Evolutionary conservation across 768 basidiomycete species (phyloP).

Genomic region (Boletus sp.): DNA sequence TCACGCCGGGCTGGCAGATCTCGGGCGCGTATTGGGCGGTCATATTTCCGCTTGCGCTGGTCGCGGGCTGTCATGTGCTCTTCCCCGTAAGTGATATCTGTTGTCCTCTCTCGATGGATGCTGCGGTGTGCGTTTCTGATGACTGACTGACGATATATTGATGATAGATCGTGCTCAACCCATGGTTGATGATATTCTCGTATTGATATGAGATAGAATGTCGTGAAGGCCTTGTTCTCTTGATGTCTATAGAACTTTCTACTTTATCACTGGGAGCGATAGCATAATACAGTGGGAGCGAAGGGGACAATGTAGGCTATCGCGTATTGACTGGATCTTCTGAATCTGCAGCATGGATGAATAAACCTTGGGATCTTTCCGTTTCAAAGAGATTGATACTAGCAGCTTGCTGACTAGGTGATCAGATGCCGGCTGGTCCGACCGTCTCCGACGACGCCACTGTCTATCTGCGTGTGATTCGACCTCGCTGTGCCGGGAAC

Average conservation of each 20-base stretch:
- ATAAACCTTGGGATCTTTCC: not conserved
- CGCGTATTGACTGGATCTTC: no score
- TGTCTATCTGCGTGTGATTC: no score
- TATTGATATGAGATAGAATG: constrained; percentile 28
- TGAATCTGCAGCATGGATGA: not conserved
- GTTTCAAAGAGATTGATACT: not conserved
- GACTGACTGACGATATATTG: not conserved
- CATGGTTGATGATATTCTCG: constrained; percentile 86
- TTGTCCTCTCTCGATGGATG: not conserved
- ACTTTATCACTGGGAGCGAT: not conserved
- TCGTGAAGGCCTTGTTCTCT: not conserved
- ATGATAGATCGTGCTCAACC: constrained; percentile 74
- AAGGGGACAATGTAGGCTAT: no score
- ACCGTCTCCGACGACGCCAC: no score
- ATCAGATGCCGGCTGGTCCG: no score
- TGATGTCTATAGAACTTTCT: not conserved
- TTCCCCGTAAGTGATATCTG: constrained; percentile 59
- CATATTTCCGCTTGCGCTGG: constrained; percentile 70
- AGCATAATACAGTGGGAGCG: not conserved
- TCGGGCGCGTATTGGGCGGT: constrained; percentile 67
- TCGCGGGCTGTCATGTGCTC: constrained; percentile 63
- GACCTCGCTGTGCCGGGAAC: no score
- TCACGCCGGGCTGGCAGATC: constrained; percentile 67
- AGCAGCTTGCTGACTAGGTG: not conserved
- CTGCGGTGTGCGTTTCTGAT: not conserved